Evolutionary conservation across 1,139 yeast genomes (phyloP).

Genomic region (Barnettozyma hawaiiensis): DNA sequence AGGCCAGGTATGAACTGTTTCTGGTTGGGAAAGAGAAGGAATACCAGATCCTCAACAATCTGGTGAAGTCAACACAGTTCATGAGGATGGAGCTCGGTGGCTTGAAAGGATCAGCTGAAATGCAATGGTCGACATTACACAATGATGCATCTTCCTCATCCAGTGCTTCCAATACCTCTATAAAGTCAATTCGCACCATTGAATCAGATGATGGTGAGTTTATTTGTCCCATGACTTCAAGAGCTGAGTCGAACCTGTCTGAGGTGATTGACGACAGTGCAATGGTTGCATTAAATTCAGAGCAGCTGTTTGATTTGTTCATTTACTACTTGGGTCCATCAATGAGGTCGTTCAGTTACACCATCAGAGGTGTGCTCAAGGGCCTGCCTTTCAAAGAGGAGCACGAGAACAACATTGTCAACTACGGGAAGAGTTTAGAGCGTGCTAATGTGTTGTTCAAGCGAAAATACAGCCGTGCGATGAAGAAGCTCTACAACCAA

Average conservation of each 20-base stretch:
- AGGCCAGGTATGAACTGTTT: slow-evolving; percentile 56
- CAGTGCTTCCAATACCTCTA: slow-evolving; percentile 1
- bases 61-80: slow-evolving; percentile 49
- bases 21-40: slow-evolving; percentile 52
- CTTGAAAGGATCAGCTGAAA: slow-evolving; percentile 59
- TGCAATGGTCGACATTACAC: slow-evolving; percentile 52
- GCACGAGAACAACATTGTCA: slow-evolving; percentile 33
- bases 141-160: neutral
- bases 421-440: slow-evolving; percentile 44
- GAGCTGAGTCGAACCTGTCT: slow-evolving; percentile 1
- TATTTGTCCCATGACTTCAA: neutral
- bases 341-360: slow-evolving; percentile 58
- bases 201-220: slow-evolving; percentile 8
- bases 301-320: slow-evolving; percentile 59
- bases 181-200: slow-evolving; percentile 9
- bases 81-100: slow-evolving; percentile 62
- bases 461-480: slow-evolving; percentile 50
- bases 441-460: slow-evolving; percentile 53
- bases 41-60: slow-evolving; percentile 37
- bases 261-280: slow-evolving; percentile 11
- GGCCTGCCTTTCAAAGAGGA: slow-evolving; percentile 52
- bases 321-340: slow-evolving; percentile 69
- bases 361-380: slow-evolving; percentile 55
- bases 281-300: slow-evolving; percentile 30
- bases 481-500: slow-evolving; percentile 54